phyloP scores from a whole-genome alignment of 148 eudicot species.

The Persicaria tinctoria region DNA sequence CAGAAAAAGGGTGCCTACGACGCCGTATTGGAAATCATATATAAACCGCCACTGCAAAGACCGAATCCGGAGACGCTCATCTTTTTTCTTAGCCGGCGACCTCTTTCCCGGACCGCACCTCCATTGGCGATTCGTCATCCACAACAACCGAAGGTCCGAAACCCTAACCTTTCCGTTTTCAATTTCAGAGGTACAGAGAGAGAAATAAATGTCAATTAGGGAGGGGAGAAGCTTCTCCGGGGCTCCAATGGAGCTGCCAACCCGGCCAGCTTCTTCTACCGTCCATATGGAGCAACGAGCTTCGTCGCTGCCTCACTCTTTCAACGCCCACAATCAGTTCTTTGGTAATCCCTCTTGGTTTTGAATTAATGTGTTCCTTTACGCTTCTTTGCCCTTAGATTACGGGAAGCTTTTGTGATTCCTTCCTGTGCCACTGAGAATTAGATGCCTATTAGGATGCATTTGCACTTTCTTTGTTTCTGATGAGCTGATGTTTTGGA shows the following conservation, averaged over 20 bases:
- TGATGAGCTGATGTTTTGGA: not conserved
- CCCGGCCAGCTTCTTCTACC: not conserved
- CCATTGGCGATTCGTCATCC: not conserved
- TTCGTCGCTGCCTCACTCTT: conserved; percentile 1
- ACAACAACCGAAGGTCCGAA: not conserved
- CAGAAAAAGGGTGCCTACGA: too few relatives aligned
- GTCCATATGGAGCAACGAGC: not conserved
- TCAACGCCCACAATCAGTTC: conserved; percentile 4
- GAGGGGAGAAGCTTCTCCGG: conserved; percentile 10
- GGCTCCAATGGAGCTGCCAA: conserved; percentile 9
- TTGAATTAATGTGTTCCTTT: too few relatives aligned
- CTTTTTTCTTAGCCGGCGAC: not conserved
- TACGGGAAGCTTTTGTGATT: not conserved
- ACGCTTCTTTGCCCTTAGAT: not conserved
- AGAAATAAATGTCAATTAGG: conserved; percentile 7
- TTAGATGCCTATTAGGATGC: not conserved
- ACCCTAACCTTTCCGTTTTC: not conserved
- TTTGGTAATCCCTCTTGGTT: conserved; percentile 1
- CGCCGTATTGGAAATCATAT: too few relatives aligned
- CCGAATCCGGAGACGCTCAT: too few relatives aligned
- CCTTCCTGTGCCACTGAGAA: not conserved
- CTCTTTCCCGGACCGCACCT: not conserved
- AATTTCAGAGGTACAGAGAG: not conserved
- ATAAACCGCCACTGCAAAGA: too few relatives aligned
- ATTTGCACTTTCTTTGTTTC: not conserved